Percentiles rank a stretch among this genome's conserved stretches.
Conservation (phyloP, 2,329 filamentous ascomycete genomes). For the Fusarium pseudocircinatum region DNA sequence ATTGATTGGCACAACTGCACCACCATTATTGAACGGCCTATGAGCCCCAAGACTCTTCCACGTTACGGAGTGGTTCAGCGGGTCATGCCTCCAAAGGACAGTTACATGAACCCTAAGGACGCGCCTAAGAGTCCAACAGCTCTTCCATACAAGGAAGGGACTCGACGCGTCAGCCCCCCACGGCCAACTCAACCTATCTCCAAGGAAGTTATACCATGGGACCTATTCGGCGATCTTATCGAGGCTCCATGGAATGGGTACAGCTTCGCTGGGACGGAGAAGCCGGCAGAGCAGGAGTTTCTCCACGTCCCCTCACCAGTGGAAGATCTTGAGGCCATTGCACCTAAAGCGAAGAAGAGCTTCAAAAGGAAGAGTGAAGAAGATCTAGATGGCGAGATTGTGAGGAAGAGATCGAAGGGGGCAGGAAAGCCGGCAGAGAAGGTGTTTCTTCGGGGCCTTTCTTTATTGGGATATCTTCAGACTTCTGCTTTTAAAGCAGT, state of each 20-base stretch:
- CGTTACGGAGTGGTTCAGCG: neutral
- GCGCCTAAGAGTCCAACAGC: too few relatives aligned
- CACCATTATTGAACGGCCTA: neutral
- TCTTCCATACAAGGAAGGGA: neutral
- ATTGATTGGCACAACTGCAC: neutral
- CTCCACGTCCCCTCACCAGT: neutral
- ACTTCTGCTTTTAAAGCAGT: neutral
- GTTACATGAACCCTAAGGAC: neutral
- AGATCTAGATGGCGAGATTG: accelerated
- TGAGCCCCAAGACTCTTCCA: neutral
- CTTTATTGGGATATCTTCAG: too few relatives aligned
- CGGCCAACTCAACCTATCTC: neutral
- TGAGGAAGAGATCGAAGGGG: neutral
- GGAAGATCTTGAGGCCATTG: neutral
- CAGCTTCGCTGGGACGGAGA: neutral
- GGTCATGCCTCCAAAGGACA: neutral
- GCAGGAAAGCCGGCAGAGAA: too few relatives aligned
- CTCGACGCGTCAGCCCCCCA: accelerated
- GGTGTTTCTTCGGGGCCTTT: too few relatives aligned
- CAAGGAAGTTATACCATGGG: neutral
- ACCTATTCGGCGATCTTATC: neutral
- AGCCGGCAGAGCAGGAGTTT: neutral
- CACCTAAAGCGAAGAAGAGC: neutral
- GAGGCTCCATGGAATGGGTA: neutral
- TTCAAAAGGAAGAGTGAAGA: neutral